Percentiles rank a stretch among this genome's conserved stretches.
Conservation (phyloP, 1,284 basidiomycete species). For the Sphagnurus paluster region DNA sequence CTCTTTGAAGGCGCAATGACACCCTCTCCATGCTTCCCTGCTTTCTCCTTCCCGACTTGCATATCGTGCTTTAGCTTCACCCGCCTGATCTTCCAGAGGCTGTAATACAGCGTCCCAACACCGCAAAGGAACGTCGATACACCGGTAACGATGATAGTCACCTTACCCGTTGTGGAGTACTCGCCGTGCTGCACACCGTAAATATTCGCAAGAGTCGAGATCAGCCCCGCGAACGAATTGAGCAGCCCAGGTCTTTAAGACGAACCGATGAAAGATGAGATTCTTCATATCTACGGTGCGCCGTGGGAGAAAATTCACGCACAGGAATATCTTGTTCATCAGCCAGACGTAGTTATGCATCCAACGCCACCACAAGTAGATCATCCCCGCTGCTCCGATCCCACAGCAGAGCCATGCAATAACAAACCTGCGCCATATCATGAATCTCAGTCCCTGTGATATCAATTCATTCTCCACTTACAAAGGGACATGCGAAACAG, state of each 20-base stretch:
- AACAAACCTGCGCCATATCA: slow-evolving; percentile 37
- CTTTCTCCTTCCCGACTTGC: slow-evolving; percentile 41
- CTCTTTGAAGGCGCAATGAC: slow-evolving; percentile 34
- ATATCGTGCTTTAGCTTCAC: slow-evolving; percentile 46
- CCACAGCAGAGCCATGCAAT: slow-evolving; percentile 55
- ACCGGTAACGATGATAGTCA: slow-evolving; percentile 49
- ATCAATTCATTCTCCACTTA: slow-evolving; percentile 27
- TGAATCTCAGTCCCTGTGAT: slow-evolving; percentile 1
- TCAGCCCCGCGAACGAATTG: slow-evolving; percentile 52
- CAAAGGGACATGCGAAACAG: slow-evolving; percentile 44
- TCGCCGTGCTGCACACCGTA: slow-evolving; percentile 48
- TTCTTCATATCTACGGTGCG: neutral
- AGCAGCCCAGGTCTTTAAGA: slow-evolving; percentile 47
- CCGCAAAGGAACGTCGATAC: slow-evolving; percentile 39
- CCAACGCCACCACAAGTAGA: slow-evolving; percentile 60
- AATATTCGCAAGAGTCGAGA: slow-evolving; percentile 51
- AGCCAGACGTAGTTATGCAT: slow-evolving; percentile 62
- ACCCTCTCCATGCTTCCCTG: slow-evolving; percentile 52
- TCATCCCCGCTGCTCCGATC: slow-evolving; percentile 50
- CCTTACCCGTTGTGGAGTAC: slow-evolving; percentile 39
- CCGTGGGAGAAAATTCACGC: slow-evolving; percentile 22
- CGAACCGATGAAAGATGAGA: neutral
- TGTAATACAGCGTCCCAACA: slow-evolving; percentile 38
- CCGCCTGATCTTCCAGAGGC: slow-evolving; percentile 41
- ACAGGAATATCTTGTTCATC: slow-evolving; percentile 57